Percentiles rank a stretch among this genome's conserved stretches.
These are phyloP conservation scores for Kodamaea fukazawae DNA, from an alignment of 805 yeast genomes.

Conservation along the genomic window DNA sequence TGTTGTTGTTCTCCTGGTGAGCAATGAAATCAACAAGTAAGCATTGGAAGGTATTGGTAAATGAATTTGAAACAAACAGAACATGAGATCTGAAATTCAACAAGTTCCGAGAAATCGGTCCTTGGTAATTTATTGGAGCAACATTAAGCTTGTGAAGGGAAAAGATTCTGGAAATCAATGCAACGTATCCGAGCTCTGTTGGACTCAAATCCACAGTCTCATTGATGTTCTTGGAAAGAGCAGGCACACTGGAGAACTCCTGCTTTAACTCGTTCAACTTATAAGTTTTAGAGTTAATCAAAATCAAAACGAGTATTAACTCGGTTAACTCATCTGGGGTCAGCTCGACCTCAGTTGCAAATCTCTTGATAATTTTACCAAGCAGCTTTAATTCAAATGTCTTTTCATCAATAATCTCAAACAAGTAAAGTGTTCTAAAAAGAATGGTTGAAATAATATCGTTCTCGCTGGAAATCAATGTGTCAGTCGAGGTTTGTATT, in stretches of 20 bases:
- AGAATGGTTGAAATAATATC: constrained; percentile 59
- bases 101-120: constrained; percentile 67
- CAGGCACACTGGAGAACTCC: constrained; percentile 32
- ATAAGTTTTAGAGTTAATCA: constrained; percentile 36
- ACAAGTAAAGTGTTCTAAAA: constrained; percentile 51
- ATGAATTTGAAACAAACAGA: constrained; percentile 46
- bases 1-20: constrained; percentile 42
- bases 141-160: constrained; percentile 35
- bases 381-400: constrained; percentile 45
- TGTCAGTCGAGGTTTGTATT: constrained; percentile 17
- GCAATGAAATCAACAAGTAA: constrained; percentile 48
- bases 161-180: constrained; percentile 37
- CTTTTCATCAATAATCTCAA: constrained; percentile 47
- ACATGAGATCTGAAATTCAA: constrained; percentile 66
- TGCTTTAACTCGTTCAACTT: constrained; percentile 39
- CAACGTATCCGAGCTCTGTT: constrained; percentile 35
- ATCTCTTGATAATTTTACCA: constrained; percentile 48
- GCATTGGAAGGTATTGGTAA: constrained; percentile 56
- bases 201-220: constrained; percentile 29
- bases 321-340: constrained; percentile 33
- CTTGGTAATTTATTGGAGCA: constrained; percentile 49
- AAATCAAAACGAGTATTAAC: constrained; percentile 46
- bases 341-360: constrained; percentile 14
- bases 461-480: constrained; percentile 20
- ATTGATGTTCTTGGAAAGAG: constrained; percentile 25